Evolutionary conservation across 148 eudicot species (phyloP), one percentile per base, ranked within the genome.

Genomic region (Linanthus parryae): DNA sequence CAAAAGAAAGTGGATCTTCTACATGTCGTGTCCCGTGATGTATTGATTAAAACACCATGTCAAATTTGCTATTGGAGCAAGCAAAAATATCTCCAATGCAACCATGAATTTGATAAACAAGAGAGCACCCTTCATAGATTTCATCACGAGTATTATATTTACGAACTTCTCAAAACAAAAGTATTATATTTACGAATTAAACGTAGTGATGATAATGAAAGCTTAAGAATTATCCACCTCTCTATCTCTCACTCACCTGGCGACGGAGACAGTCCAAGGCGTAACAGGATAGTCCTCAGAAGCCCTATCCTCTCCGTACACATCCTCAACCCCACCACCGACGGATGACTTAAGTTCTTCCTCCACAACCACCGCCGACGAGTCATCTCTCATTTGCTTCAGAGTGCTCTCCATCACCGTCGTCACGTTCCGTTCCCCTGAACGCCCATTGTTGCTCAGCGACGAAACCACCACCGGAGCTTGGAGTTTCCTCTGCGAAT

Each of bases 261-360:
- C 98, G 52, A 91, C 98, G 8, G 90, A 78, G 51, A 84, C 70
- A 25, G 89, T 47, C 98, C 96, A 87, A 59, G 98, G 98, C 1
- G 98, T 91, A 33, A 87, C 71, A 24, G 50, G 56, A 34, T 83
- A 87, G 39, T 91, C 98, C 75, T 87, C 94, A 17, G 85, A 70
- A 76, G 89, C 95, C 30, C 69, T 52, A 81, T 91, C 94, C 67
- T 91, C 97, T 29, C 86, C 95, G 72, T 91, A 85, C 58, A 83
- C 76, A 28, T 91, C 97, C 24, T 71, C 81, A 40, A 79, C 94
- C 21, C 84, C 94, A 25, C 92, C 92, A 33, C 67, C 67, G 15
- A 45, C 72, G 31, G 73, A 56, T 29, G 76, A 56, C 57, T 75
- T 78, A 19, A 61, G 60, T 22, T 56, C 74, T 47, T 54, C 56